A percentile compares a stretch with the other conserved stretches of the same genome.
Evolutionary conservation across 2,329 filamentous ascomycete genomes (phyloP).

Genomic region (Cladosporium sp.): DNA sequence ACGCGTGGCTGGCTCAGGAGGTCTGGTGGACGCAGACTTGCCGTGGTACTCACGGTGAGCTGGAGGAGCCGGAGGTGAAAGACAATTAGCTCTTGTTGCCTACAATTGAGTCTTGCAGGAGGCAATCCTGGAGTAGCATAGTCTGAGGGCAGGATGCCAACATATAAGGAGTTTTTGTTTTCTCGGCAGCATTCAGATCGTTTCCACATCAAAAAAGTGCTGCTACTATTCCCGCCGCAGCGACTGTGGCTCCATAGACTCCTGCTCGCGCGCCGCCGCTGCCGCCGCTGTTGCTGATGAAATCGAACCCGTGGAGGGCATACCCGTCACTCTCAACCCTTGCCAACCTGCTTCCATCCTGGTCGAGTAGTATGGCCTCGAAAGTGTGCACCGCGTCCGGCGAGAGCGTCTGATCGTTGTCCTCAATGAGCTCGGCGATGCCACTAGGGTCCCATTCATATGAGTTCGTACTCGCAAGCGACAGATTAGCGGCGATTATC

Average conservation of each 20-base stretch:
- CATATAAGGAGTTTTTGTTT: background rate
- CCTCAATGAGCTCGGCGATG: conserved; percentile 1
- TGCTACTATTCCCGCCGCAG: background rate
- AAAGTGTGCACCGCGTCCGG: conserved; percentile 6
- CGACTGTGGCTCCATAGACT: background rate
- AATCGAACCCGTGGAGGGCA: background rate
- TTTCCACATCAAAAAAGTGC: background rate
- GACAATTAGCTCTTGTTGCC: background rate
- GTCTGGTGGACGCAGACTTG: background rate
- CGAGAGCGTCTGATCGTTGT: conserved; percentile 6
- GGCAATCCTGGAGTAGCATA: background rate
- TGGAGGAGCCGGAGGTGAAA: background rate
- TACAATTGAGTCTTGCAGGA: background rate
- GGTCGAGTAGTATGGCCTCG: conserved; percentile 1
- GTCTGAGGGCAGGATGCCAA: background rate
- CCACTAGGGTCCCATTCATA: conserved; percentile 5
- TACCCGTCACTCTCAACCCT: conserved; percentile 6
- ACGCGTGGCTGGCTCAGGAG: background rate
- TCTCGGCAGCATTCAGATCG: background rate
- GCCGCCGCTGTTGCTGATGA: background rate
- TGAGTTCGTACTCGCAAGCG: conserved; percentile 1
- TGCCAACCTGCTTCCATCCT: background rate
- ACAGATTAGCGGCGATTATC: background rate
- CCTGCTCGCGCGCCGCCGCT: background rate
- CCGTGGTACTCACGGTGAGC: background rate